Conservation (phyloP, 177 flowering plant species). For the Vitis hybrid region DNA sequence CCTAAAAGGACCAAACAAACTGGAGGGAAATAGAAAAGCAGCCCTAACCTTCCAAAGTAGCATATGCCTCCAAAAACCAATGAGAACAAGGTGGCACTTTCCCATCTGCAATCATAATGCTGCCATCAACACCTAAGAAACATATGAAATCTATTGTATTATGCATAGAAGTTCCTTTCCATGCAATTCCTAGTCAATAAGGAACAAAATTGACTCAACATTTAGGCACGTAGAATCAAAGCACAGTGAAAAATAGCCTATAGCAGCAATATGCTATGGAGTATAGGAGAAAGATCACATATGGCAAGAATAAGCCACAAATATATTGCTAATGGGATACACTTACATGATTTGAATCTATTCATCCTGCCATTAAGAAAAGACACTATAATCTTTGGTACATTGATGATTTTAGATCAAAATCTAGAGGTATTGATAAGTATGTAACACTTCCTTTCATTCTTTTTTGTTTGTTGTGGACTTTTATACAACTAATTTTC, state of each 20-base stretch:
- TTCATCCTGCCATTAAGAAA: no score
- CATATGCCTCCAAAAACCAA: constrained; percentile 77
- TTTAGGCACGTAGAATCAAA: neutral
- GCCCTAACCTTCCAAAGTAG: constrained; percentile 86
- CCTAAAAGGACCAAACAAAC: neutral
- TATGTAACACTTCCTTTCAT: no score
- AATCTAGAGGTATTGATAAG: no score
- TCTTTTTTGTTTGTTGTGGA: no score
- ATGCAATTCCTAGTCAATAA: neutral
- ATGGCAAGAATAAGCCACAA: no score
- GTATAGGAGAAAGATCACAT: neutral
- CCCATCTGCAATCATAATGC: constrained; percentile 78
- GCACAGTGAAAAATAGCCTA: neutral
- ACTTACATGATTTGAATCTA: no score
- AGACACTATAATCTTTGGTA: no score
- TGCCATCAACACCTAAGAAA: constrained; percentile 28
- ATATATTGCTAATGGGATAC: no score
- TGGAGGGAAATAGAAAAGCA: constrained; percentile 4
- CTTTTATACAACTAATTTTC: no score
- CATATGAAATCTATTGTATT: constrained; percentile 9
- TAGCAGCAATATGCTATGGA: neutral
- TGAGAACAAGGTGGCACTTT: constrained; percentile 75
- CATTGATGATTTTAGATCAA: no score
- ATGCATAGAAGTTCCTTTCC: neutral
- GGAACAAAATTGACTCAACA: neutral